Evolutionary conservation across 257 asterid genomes (phyloP), one percentile per base, ranked within the genome.

Genomic region (Nicotiana paniculata): DNA sequence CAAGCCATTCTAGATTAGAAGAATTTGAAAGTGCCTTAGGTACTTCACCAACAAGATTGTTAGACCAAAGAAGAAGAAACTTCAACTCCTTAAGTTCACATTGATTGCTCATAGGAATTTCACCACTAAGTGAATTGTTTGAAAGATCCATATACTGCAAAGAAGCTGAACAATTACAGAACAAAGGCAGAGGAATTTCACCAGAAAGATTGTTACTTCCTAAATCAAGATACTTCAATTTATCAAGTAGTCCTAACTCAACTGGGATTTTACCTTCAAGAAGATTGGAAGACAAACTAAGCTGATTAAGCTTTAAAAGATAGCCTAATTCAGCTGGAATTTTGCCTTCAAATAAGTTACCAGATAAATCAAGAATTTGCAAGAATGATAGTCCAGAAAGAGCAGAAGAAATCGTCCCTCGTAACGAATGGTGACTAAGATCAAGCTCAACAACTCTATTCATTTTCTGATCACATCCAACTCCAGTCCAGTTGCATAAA

Each of bases 41-140:
- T 39, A 91, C 89, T 57, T 89, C 83, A 0, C 97, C 97, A 5
- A 62, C 83, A 30, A 94, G 89, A 9, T 81, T 84, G 81, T 94
- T 94, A 12, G 98, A 91, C 98, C 97, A 94, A 21, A 94, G 93
- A 15, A 93, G 97, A 66, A 94, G 93, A 81, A 82, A 93, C 82
- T 77, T 87, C 2, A 94, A 86, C 70, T 92, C 93, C 13, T 57
- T 82, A 30, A 91, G 86, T 55, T 67, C 88, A 55, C 97, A 93
- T 51, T 89, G 86, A 55, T 68, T 82, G 30, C 77, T 46, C 37
- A 90, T 77, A 43, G 95, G 97, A 81, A 94, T 89, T 80, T 83
- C 81, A 3, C 98, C 97, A 26, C 77, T 82, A 2, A 94, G 88
- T 1, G 98, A 90, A 77, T 94, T 94, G 91, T 94, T 94, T 70